Evolutionary conservation across 495 filamentous ascomycete species (phyloP).

Genomic region (Astrothelium subdiscretum): DNA sequence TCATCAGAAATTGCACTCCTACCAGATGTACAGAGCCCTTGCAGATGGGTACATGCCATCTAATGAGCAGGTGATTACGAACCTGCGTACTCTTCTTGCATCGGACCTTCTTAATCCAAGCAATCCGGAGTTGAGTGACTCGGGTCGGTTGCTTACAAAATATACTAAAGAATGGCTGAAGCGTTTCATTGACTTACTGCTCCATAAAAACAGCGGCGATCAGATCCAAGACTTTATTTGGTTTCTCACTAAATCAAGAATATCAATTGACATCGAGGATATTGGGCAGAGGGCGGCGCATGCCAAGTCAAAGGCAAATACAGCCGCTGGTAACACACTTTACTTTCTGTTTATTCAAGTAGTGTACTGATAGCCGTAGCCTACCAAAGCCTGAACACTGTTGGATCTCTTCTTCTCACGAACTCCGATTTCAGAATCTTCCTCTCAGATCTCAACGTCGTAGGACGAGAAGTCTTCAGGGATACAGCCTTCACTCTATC

Average conservation of each 20-base stretch:
- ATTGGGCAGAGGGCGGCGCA: slow-evolving; percentile 49
- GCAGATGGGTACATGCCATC: slow-evolving; percentile 84
- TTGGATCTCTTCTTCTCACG: slow-evolving; percentile 70
- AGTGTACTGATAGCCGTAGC: slow-evolving; percentile 36
- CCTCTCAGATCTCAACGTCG: slow-evolving; percentile 64
- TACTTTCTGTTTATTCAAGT: slow-evolving; percentile 9
- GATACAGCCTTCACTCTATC: slow-evolving; percentile 75
- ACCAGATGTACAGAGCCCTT: slow-evolving; percentile 80
- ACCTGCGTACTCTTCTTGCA: slow-evolving; percentile 68
- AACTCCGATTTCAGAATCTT: slow-evolving; percentile 87
- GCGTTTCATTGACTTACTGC: slow-evolving; percentile 63
- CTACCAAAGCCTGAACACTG: slow-evolving; percentile 71
- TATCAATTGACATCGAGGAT: slow-evolving; percentile 57
- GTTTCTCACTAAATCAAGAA: slow-evolving; percentile 60
- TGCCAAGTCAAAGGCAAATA: slow-evolving; percentile 64
- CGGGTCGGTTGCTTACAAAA: slow-evolving; percentile 60
- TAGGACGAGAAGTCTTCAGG: slow-evolving; percentile 75
- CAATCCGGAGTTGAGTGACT: slow-evolving; percentile 62
- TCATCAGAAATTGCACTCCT: slow-evolving; percentile 80
- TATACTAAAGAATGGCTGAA: slow-evolving; percentile 60
- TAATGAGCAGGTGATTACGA: slow-evolving; percentile 71
- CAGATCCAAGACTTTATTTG: slow-evolving; percentile 87
- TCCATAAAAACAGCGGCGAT: slow-evolving; percentile 73
- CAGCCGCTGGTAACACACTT: slow-evolving; percentile 50
- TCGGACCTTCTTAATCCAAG: slow-evolving; percentile 68